Evolutionary conservation across 345 rosid species (phyloP), one percentile per base, ranked within the genome.

Genomic region (Corchorus capsularis): DNA sequence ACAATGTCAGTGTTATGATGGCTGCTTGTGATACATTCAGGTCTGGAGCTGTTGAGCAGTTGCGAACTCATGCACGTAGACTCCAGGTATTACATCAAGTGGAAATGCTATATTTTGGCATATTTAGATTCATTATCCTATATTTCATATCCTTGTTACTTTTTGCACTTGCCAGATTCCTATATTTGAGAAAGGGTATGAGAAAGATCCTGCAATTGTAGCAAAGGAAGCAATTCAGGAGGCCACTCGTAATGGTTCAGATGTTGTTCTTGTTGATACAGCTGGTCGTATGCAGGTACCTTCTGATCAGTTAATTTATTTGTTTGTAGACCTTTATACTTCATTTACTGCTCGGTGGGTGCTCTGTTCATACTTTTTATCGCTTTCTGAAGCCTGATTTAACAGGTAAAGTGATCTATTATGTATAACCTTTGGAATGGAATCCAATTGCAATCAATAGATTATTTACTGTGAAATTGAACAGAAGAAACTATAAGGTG

Each of bases 1-100:
- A 96, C 82, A 82, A 96, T 56, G 83, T 92, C 75, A 90, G 86
- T 63, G 98, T 92, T 66, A 93, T 92, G 99, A 96, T 96, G 98
- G 99, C 99, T 83, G 99, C 99, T 47, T 96, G 98, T 73, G 99
- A 96, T 83, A 96, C 99, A 73, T 96, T 96, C 83, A 90, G 99
- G 37, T 89, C 99, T 53, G 99, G 99, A 78, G 99, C 98, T 80
- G 98, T 96, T 79, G 99, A 96, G 84, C 99, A 96, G 84, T 81
- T 96, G 76, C 81, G 98, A 49, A 94, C 97, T 64, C 99, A 96
- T 86, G 99, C 98, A 75, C 97, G 98, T 50, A 92, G 99, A 78
- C 85, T 96, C 56, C 97, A 96, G 73, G 73, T 69, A 35, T 52
- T 53, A n/a, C 73, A 35, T 34, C 19, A 67, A 47, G 14, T 12